phyloP scores from a whole-genome alignment of 176 grass and related monocot species.

The Oryza meyeriana region DNA sequence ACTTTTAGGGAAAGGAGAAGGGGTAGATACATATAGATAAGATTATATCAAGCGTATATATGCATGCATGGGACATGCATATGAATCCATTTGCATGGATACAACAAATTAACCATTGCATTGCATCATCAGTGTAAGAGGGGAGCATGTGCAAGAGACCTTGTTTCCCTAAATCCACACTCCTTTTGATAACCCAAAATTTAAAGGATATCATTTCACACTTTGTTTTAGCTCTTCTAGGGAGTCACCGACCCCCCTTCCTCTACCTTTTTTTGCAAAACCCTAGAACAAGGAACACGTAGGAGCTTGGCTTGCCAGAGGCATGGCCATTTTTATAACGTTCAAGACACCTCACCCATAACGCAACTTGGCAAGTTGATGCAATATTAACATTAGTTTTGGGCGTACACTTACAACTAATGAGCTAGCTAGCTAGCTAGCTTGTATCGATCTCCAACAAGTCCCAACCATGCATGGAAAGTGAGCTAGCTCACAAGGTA shows the following conservation, averaged over 20 bases:
- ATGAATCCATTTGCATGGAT: constrained; percentile 20
- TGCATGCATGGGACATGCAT: constrained; percentile 20
- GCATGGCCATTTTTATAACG: constrained; percentile 35
- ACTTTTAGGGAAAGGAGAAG: constrained; percentile 16
- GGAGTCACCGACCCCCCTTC: not conserved
- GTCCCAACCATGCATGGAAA: constrained; percentile 20
- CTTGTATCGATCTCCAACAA: constrained; percentile 21
- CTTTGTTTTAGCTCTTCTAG: constrained; percentile 41
- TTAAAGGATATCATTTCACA: constrained; percentile 18
- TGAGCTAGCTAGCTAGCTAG: no score
- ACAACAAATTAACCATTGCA: no score
- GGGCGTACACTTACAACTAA: not conserved
- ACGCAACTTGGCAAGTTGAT: constrained; percentile 54
- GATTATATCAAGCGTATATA: not conserved
- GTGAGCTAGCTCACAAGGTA: not conserved
- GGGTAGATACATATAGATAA: not conserved
- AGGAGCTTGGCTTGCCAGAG: constrained; percentile 40
- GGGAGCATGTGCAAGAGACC: constrained; percentile 30
- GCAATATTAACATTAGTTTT: constrained; percentile 27
- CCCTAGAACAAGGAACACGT: constrained; percentile 41
- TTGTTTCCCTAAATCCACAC: constrained; percentile 42
- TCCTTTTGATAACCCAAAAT: constrained; percentile 42
- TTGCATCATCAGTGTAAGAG: not conserved
- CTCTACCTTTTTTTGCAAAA: constrained; percentile 29
- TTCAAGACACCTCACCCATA: constrained; percentile 36